phyloP scores from a whole-genome alignment of 2,329 filamentous ascomycete species.

The Hawksworthiomyces lignivorus region DNA sequence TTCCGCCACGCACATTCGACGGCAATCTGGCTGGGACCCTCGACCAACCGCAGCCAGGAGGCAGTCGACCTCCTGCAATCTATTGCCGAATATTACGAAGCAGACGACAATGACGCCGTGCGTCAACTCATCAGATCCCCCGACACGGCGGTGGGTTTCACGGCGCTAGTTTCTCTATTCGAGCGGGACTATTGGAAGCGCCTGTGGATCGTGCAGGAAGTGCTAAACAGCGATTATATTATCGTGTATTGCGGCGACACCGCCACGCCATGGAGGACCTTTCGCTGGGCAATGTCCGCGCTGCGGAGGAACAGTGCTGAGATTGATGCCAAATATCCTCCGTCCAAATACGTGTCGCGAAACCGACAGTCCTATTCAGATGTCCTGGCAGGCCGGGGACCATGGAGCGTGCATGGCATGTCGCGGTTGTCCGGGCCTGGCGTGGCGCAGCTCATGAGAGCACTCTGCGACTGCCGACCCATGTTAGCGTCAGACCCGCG shows the following conservation, averaged over 20 bases:
- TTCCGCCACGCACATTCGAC: background rate
- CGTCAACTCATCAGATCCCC: background rate
- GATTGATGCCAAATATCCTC: background rate
- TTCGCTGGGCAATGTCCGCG: background rate
- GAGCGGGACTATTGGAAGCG: conserved; percentile 2
- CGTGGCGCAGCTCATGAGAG: background rate
- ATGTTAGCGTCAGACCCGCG: conserved; percentile 1
- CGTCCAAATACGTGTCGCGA: background rate
- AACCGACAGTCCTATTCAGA: background rate
- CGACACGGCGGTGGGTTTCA: background rate
- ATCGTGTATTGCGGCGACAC: background rate
- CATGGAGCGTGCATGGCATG: background rate
- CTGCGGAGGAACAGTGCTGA: background rate
- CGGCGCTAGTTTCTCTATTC: background rate
- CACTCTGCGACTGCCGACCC: background rate
- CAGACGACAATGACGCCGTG: background rate
- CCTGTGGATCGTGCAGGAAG: background rate
- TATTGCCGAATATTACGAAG: background rate
- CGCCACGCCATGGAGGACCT: background rate
- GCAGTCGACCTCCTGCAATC: background rate
- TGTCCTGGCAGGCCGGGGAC: background rate
- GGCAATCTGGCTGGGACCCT: background rate
- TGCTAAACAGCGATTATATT: background rate
- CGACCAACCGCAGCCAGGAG: background rate
- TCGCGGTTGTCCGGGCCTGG: background rate